A percentile compares a stretch with the other conserved stretches of the same genome.
phyloP scores from a whole-genome alignment of 169 alveolate genomes.

The Amoebophrya sp. region DNA sequence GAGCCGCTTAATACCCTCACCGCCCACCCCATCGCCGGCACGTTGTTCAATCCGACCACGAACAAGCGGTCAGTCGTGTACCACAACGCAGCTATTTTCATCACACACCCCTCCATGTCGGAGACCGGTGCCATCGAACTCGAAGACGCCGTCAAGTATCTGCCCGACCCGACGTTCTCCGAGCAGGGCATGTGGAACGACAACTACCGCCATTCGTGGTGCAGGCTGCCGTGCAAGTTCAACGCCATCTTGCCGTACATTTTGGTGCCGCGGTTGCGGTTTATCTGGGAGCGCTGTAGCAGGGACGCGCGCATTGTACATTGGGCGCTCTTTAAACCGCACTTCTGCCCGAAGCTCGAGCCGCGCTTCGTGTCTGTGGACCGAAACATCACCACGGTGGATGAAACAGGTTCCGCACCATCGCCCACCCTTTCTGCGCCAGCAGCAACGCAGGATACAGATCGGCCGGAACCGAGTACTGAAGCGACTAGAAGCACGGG shows the following conservation, averaged over 20 bases:
- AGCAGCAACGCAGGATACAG: too few relatives aligned
- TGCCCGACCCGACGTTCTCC: background rate
- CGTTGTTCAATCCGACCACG: background rate
- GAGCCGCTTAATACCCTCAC: background rate
- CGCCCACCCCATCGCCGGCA: background rate
- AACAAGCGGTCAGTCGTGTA: background rate
- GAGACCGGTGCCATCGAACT: background rate
- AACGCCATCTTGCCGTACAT: background rate
- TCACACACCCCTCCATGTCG: background rate
- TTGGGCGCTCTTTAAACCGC: background rate
- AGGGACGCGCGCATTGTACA: background rate
- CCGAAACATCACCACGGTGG: too few relatives aligned
- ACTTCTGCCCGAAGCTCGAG: background rate
- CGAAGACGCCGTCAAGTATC: background rate
- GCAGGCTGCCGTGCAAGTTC: background rate
- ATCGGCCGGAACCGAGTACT: too few relatives aligned
- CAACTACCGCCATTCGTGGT: background rate
- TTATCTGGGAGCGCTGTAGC: background rate
- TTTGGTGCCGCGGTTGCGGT: background rate
- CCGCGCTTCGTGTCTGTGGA: background rate
- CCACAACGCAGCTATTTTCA: background rate
- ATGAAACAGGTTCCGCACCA: too few relatives aligned
- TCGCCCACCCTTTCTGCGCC: too few relatives aligned
- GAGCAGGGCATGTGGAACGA: background rate
- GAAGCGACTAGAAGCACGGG: too few relatives aligned